Base-by-base conservation (phyloP, 192 early-diverging fungal species). In the Coemansia sp. region DNA sequence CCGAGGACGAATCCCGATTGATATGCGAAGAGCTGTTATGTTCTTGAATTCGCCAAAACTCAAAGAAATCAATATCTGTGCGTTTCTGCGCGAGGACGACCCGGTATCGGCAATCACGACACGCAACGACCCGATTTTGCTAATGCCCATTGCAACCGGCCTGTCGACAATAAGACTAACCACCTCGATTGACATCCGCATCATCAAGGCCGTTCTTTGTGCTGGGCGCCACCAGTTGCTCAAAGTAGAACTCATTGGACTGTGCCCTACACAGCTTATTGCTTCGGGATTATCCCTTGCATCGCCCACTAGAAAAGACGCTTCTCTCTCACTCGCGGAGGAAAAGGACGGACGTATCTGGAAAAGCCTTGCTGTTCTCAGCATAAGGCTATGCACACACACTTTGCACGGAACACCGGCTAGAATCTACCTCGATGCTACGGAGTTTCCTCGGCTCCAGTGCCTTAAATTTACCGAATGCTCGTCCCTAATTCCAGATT, bases 1-100 rank as follows among this genome's bases (percentile, higher is more conserved):
- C 22, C 45, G 62, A 5, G 80, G 80, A 7, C 65, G 75, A 1
- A 69, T 83, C 46, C 80, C 80, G 5, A 69, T 77, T n/a, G 80
- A 83, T 42, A 83, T 83, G 75, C 54, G 80, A 5, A 68, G 80
- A 7, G 66, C 63, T 38, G 72, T 50, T 20, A 17, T 83, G 68
- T 67, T 77, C 61, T 50, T 77, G 46, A 43, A 48, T 12, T 70
- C 80, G 11, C 51, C 17, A 11, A 19, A 14, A 4, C 58, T 82
- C 0, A 37, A 68, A 12, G 71, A 77, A 38, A 73, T 82, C 0
- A 62, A 64, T 16, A 50, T 82, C 16, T 54, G 62, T 32, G 75
- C 75, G 7, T n/a, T 74, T 53, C 66, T 72, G 4, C 61, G 65
- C 17, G 68, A 55, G 17, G 71, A 74, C 22, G 80, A 77, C 20